Evolutionary conservation across 139 green algal genomes (phyloP).

Genomic region (Coelastrella sp.): DNA sequence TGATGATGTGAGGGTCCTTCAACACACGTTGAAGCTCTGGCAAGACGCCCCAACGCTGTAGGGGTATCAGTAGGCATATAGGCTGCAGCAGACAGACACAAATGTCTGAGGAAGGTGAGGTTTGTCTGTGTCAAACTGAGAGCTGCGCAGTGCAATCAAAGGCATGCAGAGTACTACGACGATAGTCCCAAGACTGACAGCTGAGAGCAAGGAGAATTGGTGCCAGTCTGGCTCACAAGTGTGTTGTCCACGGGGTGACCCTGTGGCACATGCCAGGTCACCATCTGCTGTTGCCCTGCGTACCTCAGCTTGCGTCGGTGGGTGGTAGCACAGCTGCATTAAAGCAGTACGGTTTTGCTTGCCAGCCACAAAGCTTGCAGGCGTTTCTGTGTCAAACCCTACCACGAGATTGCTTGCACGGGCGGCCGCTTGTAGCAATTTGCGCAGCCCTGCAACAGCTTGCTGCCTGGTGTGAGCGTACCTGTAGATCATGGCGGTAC

Average conservation of each 20-base stretch:
- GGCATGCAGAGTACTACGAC: background rate
- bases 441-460: background rate
- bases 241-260: background rate
- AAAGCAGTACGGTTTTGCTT: background rate
- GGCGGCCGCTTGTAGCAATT: background rate
- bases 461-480: background rate
- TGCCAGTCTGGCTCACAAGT: too few relatives aligned
- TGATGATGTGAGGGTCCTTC: conserved; percentile 21
- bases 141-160: background rate
- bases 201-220: too few relatives aligned
- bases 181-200: too few relatives aligned
- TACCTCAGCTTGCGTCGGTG: background rate
- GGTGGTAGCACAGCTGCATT: conserved; percentile 37
- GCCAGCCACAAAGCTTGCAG: background rate
- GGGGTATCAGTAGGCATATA: conserved; percentile 31
- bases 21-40: background rate
- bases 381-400: conserved; percentile 19
- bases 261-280: too few relatives aligned
- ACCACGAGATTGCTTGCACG: background rate
- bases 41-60: background rate
- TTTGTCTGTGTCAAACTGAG: background rate
- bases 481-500: conserved; percentile 10
- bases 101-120: background rate
- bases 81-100: background rate
- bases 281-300: background rate